Evolutionary conservation across 331 rosid genomes (phyloP).

Genomic region (Arachis monticola): DNA sequence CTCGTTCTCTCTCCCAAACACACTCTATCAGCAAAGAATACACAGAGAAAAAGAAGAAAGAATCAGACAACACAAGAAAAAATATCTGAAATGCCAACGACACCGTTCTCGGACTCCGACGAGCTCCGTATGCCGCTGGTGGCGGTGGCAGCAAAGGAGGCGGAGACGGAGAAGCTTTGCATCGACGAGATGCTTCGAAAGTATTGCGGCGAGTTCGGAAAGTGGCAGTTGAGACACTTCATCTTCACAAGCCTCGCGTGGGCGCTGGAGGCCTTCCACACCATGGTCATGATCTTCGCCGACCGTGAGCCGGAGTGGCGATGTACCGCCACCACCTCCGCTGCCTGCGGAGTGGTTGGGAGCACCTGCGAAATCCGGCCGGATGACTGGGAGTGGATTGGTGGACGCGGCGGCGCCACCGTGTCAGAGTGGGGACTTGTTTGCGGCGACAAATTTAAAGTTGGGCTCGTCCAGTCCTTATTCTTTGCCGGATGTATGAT

Average conservation of each 20-base stretch:
- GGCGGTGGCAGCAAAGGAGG: neutral
- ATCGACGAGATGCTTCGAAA: slow-evolving; percentile 73
- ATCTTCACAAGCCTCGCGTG: slow-evolving; percentile 77
- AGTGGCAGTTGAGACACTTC: slow-evolving; percentile 77
- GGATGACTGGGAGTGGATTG: slow-evolving; percentile 73
- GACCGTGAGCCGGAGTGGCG: slow-evolving; percentile 67
- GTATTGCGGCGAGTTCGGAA: slow-evolving; percentile 80
- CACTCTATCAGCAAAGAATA: too few relatives aligned
- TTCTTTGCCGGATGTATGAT: slow-evolving; percentile 89
- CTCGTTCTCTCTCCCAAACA: too few relatives aligned
- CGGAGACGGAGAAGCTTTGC: slow-evolving; percentile 47
- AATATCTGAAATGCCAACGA: slow-evolving; percentile 40
- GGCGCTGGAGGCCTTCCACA: slow-evolving; percentile 87
- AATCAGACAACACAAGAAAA: neutral
- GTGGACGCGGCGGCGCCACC: slow-evolving; percentile 50
- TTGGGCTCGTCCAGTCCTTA: slow-evolving; percentile 78
- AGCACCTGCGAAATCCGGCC: slow-evolving; percentile 46
- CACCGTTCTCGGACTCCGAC: slow-evolving; percentile 25
- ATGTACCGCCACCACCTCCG: slow-evolving; percentile 36
- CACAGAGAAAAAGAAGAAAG: neutral
- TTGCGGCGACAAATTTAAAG: slow-evolving; percentile 71
- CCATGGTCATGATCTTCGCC: slow-evolving; percentile 90
- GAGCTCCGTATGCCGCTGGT: slow-evolving; percentile 52
- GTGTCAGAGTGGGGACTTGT: slow-evolving; percentile 69
- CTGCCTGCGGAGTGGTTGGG: slow-evolving; percentile 13